Percentiles rank a stretch among this genome's conserved stretches.
These are phyloP conservation scores for Saitozyma sp. DNA, from an alignment of 768 basidiomycete genomes.

Conservation along the genomic window DNA sequence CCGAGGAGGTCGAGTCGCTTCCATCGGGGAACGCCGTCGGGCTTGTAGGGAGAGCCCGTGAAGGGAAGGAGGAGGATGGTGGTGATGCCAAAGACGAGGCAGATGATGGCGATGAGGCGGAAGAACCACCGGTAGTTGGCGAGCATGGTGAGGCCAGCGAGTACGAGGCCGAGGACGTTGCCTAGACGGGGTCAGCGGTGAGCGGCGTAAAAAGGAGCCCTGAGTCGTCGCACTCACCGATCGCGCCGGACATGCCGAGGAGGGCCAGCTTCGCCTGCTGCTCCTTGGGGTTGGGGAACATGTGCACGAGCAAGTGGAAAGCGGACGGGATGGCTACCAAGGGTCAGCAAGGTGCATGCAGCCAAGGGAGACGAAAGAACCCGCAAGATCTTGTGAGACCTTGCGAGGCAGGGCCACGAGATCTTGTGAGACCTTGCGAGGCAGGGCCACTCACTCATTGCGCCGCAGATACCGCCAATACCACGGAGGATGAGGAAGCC, in stretches of 20 bases:
- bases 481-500: slow-evolving; percentile 60
- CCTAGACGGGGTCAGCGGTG: too few relatives aligned
- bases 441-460: slow-evolving; percentile 50
- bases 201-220: slow-evolving; percentile 4
- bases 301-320: slow-evolving; percentile 57
- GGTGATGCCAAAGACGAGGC: slow-evolving; percentile 54
- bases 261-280: slow-evolving; percentile 59
- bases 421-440: too few relatives aligned
- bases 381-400: too few relatives aligned
- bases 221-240: slow-evolving; percentile 57
- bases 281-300: slow-evolving; percentile 58
- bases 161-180: slow-evolving; percentile 6
- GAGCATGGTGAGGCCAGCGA: slow-evolving; percentile 36
- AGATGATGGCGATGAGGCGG: slow-evolving; percentile 57
- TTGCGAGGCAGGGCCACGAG: not conserved
- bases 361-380: too few relatives aligned
- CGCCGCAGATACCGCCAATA: slow-evolving; percentile 58
- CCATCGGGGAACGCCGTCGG: slow-evolving; percentile 30
- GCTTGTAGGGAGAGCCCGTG: slow-evolving; percentile 27
- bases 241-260: slow-evolving; percentile 57
- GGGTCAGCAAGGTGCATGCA: not conserved
- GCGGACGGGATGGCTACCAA: slow-evolving; percentile 31
- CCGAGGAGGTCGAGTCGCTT: slow-evolving; percentile 49
- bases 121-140: slow-evolving; percentile 59
- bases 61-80: slow-evolving; percentile 42